These are phyloP conservation scores for Parastagonospora avenae DNA, from an alignment of 2,329 filamentous ascomycete genomes.

Conservation along the genomic window DNA sequence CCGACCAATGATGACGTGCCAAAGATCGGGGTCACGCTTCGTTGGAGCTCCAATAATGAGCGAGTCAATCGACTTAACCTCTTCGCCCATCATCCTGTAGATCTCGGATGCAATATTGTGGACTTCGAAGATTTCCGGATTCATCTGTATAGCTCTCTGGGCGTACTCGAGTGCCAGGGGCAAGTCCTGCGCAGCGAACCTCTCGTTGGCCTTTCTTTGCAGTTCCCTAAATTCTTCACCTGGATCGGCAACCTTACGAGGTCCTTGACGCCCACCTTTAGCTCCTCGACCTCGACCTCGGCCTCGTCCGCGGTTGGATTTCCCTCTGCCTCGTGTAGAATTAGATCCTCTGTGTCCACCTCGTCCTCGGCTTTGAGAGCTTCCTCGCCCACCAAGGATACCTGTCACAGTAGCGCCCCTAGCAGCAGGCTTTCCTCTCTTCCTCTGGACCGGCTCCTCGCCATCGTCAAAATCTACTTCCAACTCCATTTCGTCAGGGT, in stretches of 20 bases:
- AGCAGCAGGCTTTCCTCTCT: slow-evolving; percentile 15
- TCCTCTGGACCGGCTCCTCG: slow-evolving; percentile 24
- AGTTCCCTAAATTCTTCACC: slow-evolving; percentile 73
- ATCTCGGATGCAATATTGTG: slow-evolving; percentile 66
- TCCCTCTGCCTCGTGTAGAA: too few relatives aligned
- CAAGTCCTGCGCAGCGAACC: slow-evolving; percentile 68
- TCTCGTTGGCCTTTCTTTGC: slow-evolving; percentile 69
- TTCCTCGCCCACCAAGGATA: slow-evolving; percentile 18
- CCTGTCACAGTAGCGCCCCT: slow-evolving; percentile 9
- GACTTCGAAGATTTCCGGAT: slow-evolving; percentile 67
- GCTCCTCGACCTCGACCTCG: slow-evolving; percentile 29
- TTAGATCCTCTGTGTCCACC: neutral
- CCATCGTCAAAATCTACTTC: slow-evolving; percentile 36
- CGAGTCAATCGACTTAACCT: slow-evolving; percentile 61
- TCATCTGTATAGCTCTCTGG: slow-evolving; percentile 48
- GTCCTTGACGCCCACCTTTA: slow-evolving; percentile 44
- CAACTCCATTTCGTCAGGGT: slow-evolving; percentile 38
- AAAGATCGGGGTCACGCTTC: slow-evolving; percentile 61
- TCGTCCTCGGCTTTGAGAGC: neutral
- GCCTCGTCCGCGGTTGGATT: slow-evolving; percentile 11
- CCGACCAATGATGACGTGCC: slow-evolving; percentile 62
- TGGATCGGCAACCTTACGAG: slow-evolving; percentile 67
- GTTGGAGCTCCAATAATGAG: slow-evolving; percentile 64
- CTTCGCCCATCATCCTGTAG: slow-evolving; percentile 60
- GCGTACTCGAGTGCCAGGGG: slow-evolving; percentile 50